phyloP scores from a whole-genome alignment of 2,329 filamentous ascomycete species.

The Aureobasidium sp. region DNA sequence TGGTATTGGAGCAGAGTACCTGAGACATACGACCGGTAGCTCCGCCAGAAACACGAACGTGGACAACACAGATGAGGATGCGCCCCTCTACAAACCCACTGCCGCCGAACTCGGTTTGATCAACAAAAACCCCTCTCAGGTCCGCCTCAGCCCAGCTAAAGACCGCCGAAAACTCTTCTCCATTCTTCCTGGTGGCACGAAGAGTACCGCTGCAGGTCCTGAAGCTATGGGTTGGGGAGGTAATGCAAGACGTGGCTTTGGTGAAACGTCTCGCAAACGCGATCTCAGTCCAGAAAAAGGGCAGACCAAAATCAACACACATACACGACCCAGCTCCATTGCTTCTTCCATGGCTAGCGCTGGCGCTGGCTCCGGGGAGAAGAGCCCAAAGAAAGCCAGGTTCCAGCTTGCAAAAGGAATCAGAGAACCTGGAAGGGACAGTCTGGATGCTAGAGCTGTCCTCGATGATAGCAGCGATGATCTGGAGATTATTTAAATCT shows the following conservation, averaged over 20 bases:
- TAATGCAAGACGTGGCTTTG: conserved; percentile 35
- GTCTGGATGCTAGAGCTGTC: conserved; percentile 34
- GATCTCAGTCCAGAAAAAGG: conserved; percentile 26
- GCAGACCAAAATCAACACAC: conserved; percentile 24
- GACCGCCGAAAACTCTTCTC: conserved; percentile 33
- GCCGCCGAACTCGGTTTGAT: conserved; percentile 36
- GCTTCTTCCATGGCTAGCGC: conserved; percentile 2
- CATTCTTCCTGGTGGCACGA: conserved; percentile 25
- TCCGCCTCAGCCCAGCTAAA: conserved; percentile 38
- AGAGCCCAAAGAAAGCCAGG: conserved; percentile 36
- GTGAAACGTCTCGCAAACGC: conserved; percentile 17
- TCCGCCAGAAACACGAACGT: conserved; percentile 9
- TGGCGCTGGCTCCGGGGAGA: conserved; percentile 31
- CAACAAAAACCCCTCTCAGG: conserved; percentile 36
- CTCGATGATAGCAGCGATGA: conserved; percentile 38
- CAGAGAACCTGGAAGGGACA: conserved; percentile 43
- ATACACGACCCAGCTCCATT: neutral
- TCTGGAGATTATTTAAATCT: conserved; percentile 34
- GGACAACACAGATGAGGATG: conserved; percentile 17
- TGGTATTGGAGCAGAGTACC: conserved; percentile 65
- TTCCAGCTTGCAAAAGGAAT: conserved; percentile 43
- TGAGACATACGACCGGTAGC: conserved; percentile 36
- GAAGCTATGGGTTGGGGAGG: conserved; percentile 45
- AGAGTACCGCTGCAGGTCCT: conserved; percentile 23
- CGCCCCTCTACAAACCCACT: conserved; percentile 22